phyloP scores from a whole-genome alignment of 2,329 filamentous ascomycete genomes.

The Fusarium penzigii region DNA sequence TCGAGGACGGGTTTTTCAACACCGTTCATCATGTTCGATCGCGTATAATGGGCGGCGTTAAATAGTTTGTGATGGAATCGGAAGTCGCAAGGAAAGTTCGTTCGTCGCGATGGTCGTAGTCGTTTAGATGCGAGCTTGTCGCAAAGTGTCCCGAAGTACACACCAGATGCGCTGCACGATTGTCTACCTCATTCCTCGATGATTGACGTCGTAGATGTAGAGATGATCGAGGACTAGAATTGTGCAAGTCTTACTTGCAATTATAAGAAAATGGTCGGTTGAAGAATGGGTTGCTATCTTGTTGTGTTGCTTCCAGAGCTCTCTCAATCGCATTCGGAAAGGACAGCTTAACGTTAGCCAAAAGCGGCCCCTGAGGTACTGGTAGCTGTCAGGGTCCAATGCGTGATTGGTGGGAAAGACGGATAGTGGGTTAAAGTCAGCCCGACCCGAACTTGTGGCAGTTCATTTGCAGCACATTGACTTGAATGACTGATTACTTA shows the following conservation, averaged over 20 bases:
- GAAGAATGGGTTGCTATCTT: slow-evolving; percentile 15
- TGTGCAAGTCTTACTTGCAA: slow-evolving; percentile 5
- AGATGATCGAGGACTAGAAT: slow-evolving; percentile 11
- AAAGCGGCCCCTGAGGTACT: slow-evolving; percentile 21
- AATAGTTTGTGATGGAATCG: neutral
- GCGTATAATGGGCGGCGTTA: slow-evolving; percentile 9
- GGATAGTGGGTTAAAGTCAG: slow-evolving; percentile 25
- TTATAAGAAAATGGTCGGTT: slow-evolving; percentile 5
- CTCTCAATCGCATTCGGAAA: slow-evolving; percentile 25
- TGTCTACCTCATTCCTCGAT: slow-evolving; percentile 25
- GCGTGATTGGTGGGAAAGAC: slow-evolving; percentile 22
- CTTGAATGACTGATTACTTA: neutral
- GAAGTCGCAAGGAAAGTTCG: slow-evolving; percentile 1
- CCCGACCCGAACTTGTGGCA: slow-evolving; percentile 19
- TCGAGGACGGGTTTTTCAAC: slow-evolving; percentile 67
- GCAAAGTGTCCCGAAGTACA: slow-evolving; percentile 18
- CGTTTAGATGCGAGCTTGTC: slow-evolving; percentile 1
- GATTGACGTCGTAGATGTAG: slow-evolving; percentile 3
- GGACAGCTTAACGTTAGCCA: slow-evolving; percentile 33
- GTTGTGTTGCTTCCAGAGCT: slow-evolving; percentile 6
- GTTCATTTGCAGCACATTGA: neutral
- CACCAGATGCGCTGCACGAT: slow-evolving; percentile 20
- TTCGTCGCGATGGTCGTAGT: slow-evolving; percentile 12
- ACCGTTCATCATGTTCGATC: slow-evolving; percentile 66
- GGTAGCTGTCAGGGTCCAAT: slow-evolving; percentile 21